Percentiles rank a stretch among this genome's conserved stretches.
Evolutionary conservation across 176 grass and related monocot species (phyloP).

Genomic region (Rhynchospora tenuis): DNA sequence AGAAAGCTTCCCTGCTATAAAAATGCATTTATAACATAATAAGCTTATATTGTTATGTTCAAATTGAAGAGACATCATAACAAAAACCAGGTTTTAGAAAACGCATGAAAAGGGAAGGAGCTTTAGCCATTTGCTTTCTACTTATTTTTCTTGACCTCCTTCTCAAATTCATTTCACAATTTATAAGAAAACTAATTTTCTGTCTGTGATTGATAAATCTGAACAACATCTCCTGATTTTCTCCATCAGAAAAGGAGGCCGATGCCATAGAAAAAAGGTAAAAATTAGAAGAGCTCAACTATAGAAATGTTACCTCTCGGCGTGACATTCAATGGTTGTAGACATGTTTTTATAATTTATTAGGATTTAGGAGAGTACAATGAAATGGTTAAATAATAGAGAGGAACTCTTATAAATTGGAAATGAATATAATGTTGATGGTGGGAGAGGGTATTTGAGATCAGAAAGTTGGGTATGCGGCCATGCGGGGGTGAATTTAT

Average conservation of each 20-base stretch:
- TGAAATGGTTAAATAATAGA: neutral
- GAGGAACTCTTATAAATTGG: neutral
- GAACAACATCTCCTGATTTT: neutral
- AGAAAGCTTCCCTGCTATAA: constrained; percentile 24
- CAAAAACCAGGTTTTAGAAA: neutral
- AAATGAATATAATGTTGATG: neutral
- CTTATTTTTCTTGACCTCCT: neutral
- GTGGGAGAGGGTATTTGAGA: constrained; percentile 1
- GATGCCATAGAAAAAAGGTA: no score
- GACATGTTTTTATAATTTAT: neutral
- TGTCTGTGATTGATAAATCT: neutral
- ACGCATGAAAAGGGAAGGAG: neutral
- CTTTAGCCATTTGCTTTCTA: neutral
- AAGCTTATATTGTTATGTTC: neutral
- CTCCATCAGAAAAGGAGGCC: neutral
- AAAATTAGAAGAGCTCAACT: neutral
- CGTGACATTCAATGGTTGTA: neutral
- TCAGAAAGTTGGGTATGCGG: neutral
- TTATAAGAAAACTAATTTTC: neutral
- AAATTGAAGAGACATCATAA: neutral
- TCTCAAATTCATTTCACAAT: neutral
- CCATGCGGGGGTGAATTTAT: constrained; percentile 15
- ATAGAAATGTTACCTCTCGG: neutral
- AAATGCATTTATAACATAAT: constrained; percentile 1
- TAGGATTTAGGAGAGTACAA: neutral